phyloP scores from a whole-genome alignment of 2,329 filamentous ascomycete species.

The Lecanicillium sp. region DNA sequence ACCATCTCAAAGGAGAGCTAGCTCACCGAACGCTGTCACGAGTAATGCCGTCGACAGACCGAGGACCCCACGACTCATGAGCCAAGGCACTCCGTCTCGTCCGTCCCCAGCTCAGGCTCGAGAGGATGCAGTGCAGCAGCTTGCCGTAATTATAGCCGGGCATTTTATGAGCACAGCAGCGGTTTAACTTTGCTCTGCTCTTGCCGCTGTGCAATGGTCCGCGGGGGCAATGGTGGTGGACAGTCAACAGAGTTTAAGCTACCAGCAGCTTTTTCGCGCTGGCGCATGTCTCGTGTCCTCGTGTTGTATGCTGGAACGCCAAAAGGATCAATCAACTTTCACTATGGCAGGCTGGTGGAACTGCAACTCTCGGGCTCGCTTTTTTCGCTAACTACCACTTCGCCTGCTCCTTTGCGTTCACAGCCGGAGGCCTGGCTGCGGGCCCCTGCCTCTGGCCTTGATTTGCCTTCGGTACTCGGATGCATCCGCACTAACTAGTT shows the following conservation, averaged over 20 bases:
- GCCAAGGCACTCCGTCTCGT: not conserved
- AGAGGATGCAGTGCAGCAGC: not conserved
- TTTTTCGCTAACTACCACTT: not conserved
- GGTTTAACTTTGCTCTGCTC: too few species aligned
- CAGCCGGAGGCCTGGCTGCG: not conserved
- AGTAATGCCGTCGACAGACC: not conserved
- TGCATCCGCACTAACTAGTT: not conserved
- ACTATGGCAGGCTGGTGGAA: not conserved
- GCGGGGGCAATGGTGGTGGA: not conserved
- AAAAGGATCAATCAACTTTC: not conserved
- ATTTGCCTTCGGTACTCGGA: constrained; percentile 6
- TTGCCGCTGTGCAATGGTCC: too few species aligned
- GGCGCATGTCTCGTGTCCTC: not conserved
- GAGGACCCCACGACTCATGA: not conserved
- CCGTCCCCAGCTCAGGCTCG: too few species aligned
- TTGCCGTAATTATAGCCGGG: not conserved
- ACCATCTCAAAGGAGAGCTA: not conserved
- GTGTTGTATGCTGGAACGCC: too few species aligned
- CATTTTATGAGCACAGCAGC: not conserved
- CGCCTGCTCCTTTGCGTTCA: not conserved
- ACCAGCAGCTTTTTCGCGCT: not conserved
- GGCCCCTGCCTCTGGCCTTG: not conserved
- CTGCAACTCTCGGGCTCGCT: too few species aligned
- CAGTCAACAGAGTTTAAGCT: constrained; percentile 1
- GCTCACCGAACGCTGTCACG: not conserved